Conservation (phyloP, 2,329 filamentous ascomycete species). For the Arthrobotrys sinensis region DNA sequence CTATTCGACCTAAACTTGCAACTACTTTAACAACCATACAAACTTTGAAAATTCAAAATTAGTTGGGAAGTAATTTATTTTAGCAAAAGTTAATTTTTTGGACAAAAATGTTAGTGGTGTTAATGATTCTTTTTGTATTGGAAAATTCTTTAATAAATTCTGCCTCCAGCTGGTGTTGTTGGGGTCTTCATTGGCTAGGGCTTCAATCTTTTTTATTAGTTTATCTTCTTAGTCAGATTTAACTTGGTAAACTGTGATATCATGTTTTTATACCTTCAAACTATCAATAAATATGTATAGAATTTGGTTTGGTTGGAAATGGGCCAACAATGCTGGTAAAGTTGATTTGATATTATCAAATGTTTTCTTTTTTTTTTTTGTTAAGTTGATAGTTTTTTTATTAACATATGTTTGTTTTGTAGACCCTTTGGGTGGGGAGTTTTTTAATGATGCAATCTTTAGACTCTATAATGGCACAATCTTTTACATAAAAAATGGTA, state of each 20-base stretch:
- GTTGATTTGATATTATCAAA: not conserved
- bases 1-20: not conserved
- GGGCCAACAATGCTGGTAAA: not conserved
- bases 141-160: not conserved
- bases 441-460: not conserved
- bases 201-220: too few species aligned
- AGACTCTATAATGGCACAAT: not conserved
- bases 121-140: not conserved
- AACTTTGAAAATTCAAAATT: slow-evolving; percentile 6
- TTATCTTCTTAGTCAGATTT: too few species aligned
- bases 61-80: slow-evolving; percentile 21
- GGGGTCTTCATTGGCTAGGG: too few species aligned
- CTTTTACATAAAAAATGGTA: slow-evolving; percentile 9
- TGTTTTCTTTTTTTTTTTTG: not conserved
- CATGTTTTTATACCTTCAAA: not conserved
- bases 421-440: not conserved
- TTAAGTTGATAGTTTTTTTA: not conserved
- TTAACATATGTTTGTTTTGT: not conserved
- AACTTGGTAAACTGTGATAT: not conserved
- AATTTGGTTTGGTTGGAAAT: not conserved
- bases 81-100: not conserved
- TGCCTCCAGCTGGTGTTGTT: not conserved
- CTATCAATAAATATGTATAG: slow-evolving; percentile 3
- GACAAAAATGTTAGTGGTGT: not conserved
- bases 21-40: not conserved